Evolutionary conservation across 1,284 basidiomycete species (phyloP).

Genomic region (Heliocybe sulcata): DNA sequence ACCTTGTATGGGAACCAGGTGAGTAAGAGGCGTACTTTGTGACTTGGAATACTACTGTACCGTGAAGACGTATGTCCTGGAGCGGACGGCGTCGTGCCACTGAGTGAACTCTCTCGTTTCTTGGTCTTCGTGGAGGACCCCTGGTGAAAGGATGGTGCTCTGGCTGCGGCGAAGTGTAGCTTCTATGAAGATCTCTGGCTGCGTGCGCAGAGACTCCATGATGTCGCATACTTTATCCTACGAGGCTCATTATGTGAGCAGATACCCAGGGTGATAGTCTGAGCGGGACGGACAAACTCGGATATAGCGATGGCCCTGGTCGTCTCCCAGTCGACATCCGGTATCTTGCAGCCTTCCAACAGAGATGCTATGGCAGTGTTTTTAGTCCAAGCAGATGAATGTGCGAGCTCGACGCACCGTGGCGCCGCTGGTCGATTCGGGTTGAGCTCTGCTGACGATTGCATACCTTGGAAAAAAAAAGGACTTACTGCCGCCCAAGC

Average conservation of each 20-base stretch:
- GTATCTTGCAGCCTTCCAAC: not conserved
- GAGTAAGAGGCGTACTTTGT: not conserved
- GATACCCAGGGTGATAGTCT: not conserved
- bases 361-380: not conserved
- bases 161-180: not conserved
- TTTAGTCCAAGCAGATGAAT: not conserved
- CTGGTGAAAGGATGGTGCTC: not conserved
- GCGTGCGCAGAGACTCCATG: not conserved
- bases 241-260: not conserved
- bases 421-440: not conserved
- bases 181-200: not conserved
- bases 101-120: not conserved
- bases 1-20: not conserved
- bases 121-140: not conserved
- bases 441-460: not conserved
- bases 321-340: not conserved
- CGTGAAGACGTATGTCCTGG: not conserved
- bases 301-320: not conserved
- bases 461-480: not conserved
- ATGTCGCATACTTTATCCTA: not conserved
- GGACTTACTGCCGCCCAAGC: not conserved
- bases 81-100: not conserved
- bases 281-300: not conserved
- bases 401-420: not conserved
- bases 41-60: not conserved